Evolutionary conservation across 1,139 yeast species (phyloP), one percentile per base, ranked within the genome.

Genomic region (Pichia sp.): DNA sequence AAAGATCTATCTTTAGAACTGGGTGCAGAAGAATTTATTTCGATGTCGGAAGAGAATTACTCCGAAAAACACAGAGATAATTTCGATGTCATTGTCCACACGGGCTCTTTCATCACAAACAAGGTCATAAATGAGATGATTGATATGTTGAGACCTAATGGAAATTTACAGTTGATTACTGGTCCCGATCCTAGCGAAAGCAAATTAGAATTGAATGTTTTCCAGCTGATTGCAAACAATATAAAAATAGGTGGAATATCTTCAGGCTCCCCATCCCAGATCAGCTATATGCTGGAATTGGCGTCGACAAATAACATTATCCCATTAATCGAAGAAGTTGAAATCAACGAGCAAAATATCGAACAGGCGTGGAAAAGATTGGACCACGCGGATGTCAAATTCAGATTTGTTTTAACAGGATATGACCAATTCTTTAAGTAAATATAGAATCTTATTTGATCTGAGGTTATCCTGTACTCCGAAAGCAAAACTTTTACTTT

Each of bases 341-440:
- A 76, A 34, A 67, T 79, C 49, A 64, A 65, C 49, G 79, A 72
- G 55, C 71, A 66, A 44, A 71, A 71, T 50, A 74, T 74, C 37
- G 62, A 65, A 29, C 65, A 67, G 49, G 82, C 77, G 4, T 70
- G 76, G 60, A 64, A 67, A 32, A 72, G 76, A 61, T 64, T 73
- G 55, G 69, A 68, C 41, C 53, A 64, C 23, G 81, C 81, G 55
- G 82, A 80, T 52, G 82, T 76, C 41, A 72, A 73, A 54, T 81
- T 78, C 61, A 75, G 88, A 67, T 73, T 77, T 57, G 81, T 79
- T n/a, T 66, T 81, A 55, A 74, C 76, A 44, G 81, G 74, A 26
- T 77, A 69, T 58, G 78, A 77, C 41, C 50, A 54, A 36, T 55
- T 39, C 33, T 56, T 56, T 37, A 31, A 31, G 23, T 16, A 16